Base-by-base conservation (phyloP, 2,329 filamentous ascomycete species). In the Paracoccidioides lutzii region DNA sequence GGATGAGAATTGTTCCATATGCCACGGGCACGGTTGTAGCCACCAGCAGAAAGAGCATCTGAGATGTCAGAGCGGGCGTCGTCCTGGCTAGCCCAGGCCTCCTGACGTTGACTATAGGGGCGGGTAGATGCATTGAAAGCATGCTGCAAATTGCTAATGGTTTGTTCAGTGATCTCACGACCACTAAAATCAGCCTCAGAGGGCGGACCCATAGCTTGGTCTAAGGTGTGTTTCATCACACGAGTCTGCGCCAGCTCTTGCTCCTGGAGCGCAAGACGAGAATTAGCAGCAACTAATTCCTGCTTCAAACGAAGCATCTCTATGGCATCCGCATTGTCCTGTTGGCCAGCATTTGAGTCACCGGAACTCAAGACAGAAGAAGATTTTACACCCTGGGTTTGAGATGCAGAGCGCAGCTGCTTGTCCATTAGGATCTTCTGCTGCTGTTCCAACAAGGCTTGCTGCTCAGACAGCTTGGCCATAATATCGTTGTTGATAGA, bases 381-480 rank as follows among this genome's bases (percentile, higher is more conserved):
- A 38, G 51, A 28, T 42, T 9, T 37, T 22, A 33, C 30, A 40
- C 58, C 54, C 22, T 66, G 62, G 37, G 56, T 49, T 37, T 63
- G 57, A 7, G 28, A 37, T 1, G 60, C 53, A 10, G 52, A 43
- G 14, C 41, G 41, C 43, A 57, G 56, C 42, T 54, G 59, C 44
- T 61, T 64, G 41, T 57, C 59, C 15, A 58, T 54, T 45, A 81
- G 66, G 53, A 75, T 75, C 56, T 80, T 75, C 58, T 78, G 79
- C 65, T 85, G 81, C 67, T 81, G 78, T 52, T 75, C 75, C 52
- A 84, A 70, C n/a, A 76, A 67, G 45, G 74, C 74, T 64, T 85
- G 81, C 64, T 89, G 85, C 67, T 90, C 83, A n/a, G 81, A 81
- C 50, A 91, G 77, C 66, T 84, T 86, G 55, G 84, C 81, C 60